Base-by-base conservation (phyloP, 2,329 filamentous ascomycete genomes). In the Raffaelea arxii region DNA sequence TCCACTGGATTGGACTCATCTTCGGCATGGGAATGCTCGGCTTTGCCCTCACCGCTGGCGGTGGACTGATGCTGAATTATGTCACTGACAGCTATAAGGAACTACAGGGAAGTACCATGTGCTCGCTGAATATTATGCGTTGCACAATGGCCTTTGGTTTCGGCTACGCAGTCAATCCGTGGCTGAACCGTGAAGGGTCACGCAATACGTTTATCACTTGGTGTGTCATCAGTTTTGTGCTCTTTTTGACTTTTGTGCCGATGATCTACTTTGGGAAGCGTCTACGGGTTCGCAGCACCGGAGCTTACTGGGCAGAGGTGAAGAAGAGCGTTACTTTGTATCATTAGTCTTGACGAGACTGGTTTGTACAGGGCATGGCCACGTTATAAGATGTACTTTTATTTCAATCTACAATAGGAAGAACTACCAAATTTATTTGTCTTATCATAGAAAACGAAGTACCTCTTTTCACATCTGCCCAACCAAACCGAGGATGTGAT, bases 1-100 rank as follows among this genome's bases (percentile, higher is more conserved):
- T 68, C 6, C 66, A 69, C 38, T 70, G 66, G 65, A 61, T 66
- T 36, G 66, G 64, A 5, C 57, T 63, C 21, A 58, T 68, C 3
- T 58, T 66, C 43, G 65, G 62, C 0, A 64, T 68, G 56, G 65
- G 65, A 9, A 32, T 32, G 27, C 27, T 32, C 10, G 27, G 27
- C 9, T 32, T 32, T 32, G 27, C 27, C 18, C 62, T 61, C 43
- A 62, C 62, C 5, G 52, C 67, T n/a, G 65, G 64, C 9, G 53
- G 66, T 6, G 61, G 62, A 25, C 50, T 68, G 22, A 60, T 58
- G 43, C 55, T 68, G 18, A 59, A 61, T n/a, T 70, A 70, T 47
- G 58, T 60, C 51, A 63, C 68, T 37, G 66, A 69, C 52, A 56
- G 55, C 42, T 58, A 56, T 40, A 55, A 56, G 30, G 55, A 55